Evolutionary conservation across 2,329 filamentous ascomycete genomes (phyloP).

Genomic region (Apiospora aurea): DNA sequence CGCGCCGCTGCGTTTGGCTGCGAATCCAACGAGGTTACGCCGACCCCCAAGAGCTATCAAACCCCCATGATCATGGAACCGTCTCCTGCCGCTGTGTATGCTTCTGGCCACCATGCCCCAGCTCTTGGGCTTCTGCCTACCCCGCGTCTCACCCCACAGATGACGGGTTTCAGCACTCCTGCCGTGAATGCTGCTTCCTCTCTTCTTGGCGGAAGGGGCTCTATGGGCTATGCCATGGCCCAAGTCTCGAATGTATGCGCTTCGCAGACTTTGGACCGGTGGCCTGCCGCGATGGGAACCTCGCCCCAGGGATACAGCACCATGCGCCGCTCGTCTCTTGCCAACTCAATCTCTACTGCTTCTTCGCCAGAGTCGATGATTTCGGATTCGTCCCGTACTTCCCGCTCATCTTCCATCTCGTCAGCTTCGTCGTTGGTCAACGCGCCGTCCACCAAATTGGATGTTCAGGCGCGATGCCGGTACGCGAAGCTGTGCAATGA

Average conservation of each 20-base stretch:
- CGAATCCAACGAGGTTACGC: conserved; percentile 49
- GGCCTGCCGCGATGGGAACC: conserved; percentile 54
- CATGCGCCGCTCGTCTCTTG: conserved; percentile 67
- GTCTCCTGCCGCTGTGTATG: conserved; percentile 49
- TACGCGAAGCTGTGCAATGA: conserved; percentile 65
- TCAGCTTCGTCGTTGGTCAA: conserved; percentile 66
- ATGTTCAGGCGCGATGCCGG: conserved; percentile 69
- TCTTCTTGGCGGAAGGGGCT: conserved; percentile 56
- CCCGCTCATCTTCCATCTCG: conserved; percentile 70
- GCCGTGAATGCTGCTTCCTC: conserved; percentile 62
- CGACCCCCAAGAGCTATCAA: conserved; percentile 49
- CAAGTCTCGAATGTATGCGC: conserved; percentile 57
- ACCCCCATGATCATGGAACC: conserved; percentile 59
- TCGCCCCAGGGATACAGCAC: conserved; percentile 60
- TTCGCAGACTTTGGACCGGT: conserved; percentile 60
- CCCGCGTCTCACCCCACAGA: conserved; percentile 64
- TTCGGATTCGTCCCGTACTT: conserved; percentile 67
- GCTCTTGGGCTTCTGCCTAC: conserved; percentile 64
- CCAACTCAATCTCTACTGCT: conserved; percentile 67
- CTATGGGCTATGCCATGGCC: conserved; percentile 67
- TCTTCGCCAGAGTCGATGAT: conserved; percentile 74
- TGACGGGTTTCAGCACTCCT: conserved; percentile 64
- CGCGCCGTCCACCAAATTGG: conserved; percentile 64
- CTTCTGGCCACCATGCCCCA: conserved; percentile 57
- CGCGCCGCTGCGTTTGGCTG: conserved; percentile 41